phyloP scores from a whole-genome alignment of 768 basidiomycete species.

The Vararia minispora region DNA sequence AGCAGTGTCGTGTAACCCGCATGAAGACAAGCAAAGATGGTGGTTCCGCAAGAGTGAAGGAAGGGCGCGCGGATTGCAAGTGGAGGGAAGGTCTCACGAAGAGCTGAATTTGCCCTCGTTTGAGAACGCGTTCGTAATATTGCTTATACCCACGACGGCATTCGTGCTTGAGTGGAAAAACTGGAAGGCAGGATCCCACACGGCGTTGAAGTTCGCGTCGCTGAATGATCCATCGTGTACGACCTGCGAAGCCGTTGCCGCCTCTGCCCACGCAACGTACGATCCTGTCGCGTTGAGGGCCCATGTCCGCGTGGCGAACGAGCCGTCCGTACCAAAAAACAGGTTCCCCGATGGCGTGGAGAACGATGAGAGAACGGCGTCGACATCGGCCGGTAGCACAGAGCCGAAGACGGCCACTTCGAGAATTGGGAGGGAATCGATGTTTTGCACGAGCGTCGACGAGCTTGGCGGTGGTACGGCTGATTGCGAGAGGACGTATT shows the following conservation, averaged over 20 bases:
- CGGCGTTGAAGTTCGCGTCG: slow-evolving; percentile 32
- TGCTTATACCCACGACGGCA: slow-evolving; percentile 23
- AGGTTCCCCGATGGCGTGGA: slow-evolving; percentile 35
- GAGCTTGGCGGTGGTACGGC: slow-evolving; percentile 30
- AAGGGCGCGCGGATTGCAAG: no score
- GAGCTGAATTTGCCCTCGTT: slow-evolving; percentile 15
- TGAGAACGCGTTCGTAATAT: slow-evolving; percentile 35
- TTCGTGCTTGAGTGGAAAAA: slow-evolving; percentile 18
- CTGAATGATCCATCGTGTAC: slow-evolving; percentile 38
- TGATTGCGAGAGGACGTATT: slow-evolving; percentile 32
- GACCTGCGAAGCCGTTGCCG: slow-evolving; percentile 35
- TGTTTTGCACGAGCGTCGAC: slow-evolving; percentile 27
- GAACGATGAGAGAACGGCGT: slow-evolving; percentile 38
- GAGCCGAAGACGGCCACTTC: slow-evolving; percentile 60
- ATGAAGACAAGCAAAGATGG: no score
- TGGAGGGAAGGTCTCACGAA: slow-evolving; percentile 2
- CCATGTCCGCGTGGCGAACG: slow-evolving; percentile 40
- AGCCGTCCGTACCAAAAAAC: slow-evolving; percentile 50
- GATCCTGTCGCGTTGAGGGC: slow-evolving; percentile 30
- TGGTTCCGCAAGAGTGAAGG: no score
- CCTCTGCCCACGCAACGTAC: slow-evolving; percentile 41
- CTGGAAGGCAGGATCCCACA: slow-evolving; percentile 36
- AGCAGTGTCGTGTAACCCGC: no score
- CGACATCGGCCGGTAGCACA: slow-evolving; percentile 35
- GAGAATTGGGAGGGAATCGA: slow-evolving; percentile 38